These are phyloP conservation scores for Fusarium haematococcum DNA, from an alignment of 2,329 filamentous ascomycete genomes.

Conservation along the genomic window DNA sequence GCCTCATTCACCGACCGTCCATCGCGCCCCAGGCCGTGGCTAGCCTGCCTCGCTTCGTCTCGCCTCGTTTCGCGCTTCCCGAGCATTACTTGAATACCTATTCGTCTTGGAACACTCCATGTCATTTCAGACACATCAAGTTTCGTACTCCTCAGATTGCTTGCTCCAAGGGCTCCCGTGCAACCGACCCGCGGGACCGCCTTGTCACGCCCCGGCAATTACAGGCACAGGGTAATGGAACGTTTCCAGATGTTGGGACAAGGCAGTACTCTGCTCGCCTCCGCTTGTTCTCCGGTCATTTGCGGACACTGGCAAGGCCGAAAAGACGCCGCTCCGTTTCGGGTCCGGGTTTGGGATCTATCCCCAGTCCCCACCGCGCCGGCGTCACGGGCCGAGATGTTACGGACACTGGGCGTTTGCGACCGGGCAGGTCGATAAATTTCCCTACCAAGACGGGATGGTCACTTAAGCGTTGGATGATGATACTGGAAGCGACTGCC, in stretches of 20 bases:
- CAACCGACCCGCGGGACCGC: conserved; percentile 9
- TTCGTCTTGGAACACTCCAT: conserved; percentile 5
- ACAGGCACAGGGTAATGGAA: conserved; percentile 32
- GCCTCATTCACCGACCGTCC: conserved; percentile 11
- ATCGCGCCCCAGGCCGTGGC: conserved; percentile 1
- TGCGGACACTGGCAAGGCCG: conserved; percentile 27
- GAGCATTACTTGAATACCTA: conserved; percentile 7
- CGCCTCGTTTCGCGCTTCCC: conserved; percentile 9
- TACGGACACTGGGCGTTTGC: conserved; percentile 23
- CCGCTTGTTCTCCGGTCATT: conserved; percentile 27
- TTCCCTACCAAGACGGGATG: conserved; percentile 6
- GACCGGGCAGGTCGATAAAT: conserved; percentile 14
- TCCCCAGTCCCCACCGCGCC: conserved; percentile 19
- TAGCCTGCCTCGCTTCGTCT: conserved; percentile 21
- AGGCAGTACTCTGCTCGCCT: conserved; percentile 17
- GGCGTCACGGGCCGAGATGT: conserved; percentile 29
- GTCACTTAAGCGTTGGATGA: background rate
- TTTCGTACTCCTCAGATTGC: conserved; percentile 11
- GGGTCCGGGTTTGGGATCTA: conserved; percentile 17
- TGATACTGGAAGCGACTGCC: background rate
- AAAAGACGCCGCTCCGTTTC: conserved; percentile 37
- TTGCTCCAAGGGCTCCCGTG: conserved; percentile 15
- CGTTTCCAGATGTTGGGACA: conserved; percentile 41
- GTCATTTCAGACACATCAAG: conserved; percentile 13
- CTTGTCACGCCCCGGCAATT: conserved; percentile 34